Evolutionary conservation across 495 filamentous ascomycete genomes (phyloP), one percentile per base, ranked within the genome.

Genomic region (Aspergillus panamensis): DNA sequence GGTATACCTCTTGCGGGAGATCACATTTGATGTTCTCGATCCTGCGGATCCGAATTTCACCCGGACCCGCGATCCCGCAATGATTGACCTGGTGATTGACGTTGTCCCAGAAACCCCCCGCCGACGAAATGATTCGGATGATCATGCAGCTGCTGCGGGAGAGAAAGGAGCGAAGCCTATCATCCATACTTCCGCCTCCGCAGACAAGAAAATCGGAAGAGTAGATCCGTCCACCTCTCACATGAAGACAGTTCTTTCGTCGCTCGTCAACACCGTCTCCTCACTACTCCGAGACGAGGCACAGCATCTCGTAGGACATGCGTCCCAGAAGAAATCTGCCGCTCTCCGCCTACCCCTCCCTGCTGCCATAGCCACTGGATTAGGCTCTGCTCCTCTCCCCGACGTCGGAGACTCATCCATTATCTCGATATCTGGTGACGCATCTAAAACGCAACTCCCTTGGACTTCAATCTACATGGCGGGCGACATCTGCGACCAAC

Each of bases 21-120:
- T 90, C 35, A 81, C 95, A 49, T 84, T 85, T 58, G 85, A 87
- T 50, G 82, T 91, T 56, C 66, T 87, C 49, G 80, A 84, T 66
- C 82, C 83, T 3, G 80, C 82, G 39, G 94, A 97, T 73, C 88
- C 91, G 12, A 82, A 90, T 40, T 97, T 97, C 66, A 89, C 87
- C 19, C 82, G 89, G 31, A 73, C 92, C 21, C 82, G 87, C 47
- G 91, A 96, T 70, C 71, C 81, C 21, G 72, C 85, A 21, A 79
- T 87, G 64, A 74, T 91, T 57, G 91, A 95, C 70, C 71, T 96
- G 32, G 80, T 86, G 66, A 63, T 87, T 67, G 82, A 90, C 69
- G 69, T 83, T 60, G 55, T 73, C 50, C 69, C 76, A 73, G 72
- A 78, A 54, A 61, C 51, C 53, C 58, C 63, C 66, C 69, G 62